Base-by-base conservation (phyloP, 345 rosid species). In the Schrenkiella parvula region DNA sequence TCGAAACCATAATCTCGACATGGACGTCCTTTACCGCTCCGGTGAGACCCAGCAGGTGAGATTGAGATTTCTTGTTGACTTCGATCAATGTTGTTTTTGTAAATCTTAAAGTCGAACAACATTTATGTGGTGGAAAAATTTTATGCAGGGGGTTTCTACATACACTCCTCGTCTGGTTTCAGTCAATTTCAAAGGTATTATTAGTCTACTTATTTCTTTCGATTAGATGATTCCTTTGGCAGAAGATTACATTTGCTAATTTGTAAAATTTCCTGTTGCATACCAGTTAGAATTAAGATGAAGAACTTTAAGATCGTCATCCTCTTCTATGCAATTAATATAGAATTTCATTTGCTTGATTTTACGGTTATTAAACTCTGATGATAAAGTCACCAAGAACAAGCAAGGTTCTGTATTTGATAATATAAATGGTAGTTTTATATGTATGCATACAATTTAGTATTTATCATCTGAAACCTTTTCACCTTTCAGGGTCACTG, bases 161-260 rank as follows among this genome's bases (percentile, higher is more conserved):
- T 88, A 91, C 69, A 88, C 96, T 71, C 99, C 99, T 63, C 97
- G 93, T 39, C 72, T 95, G 0, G 55, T 91, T 58, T 95, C 99
- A 4, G 61, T 95, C 28, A 90, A 84, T 60, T 73, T 85, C 42
- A 90, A 91, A 89, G 99, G 99, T 93, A 64, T 26, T 19, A 5
- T 17, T 25, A 73, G 13, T 66, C 4, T 65, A 4, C 29, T 25
- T 50, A 13, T 48, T 35, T 21, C 39, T 26, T 17, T 53, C 46
- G 1, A 11, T 66, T 52, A 37, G 9, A 66, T n/a, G 60, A 51
- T 23, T 51, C 0, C 3, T 64, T 7, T 19, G 44, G 14, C 69
- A 2, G 5, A 22, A 22, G 2, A 15, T 25, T 25, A n/a, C 26
- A 37, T 68, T 11, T 55, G 9, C 25, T 68, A 0, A 23, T 21